A percentile compares a stretch with the other conserved stretches of the same genome.
Conservation (phyloP, 169 alveolate genomes). For the Sarcocystis neurona region DNA sequence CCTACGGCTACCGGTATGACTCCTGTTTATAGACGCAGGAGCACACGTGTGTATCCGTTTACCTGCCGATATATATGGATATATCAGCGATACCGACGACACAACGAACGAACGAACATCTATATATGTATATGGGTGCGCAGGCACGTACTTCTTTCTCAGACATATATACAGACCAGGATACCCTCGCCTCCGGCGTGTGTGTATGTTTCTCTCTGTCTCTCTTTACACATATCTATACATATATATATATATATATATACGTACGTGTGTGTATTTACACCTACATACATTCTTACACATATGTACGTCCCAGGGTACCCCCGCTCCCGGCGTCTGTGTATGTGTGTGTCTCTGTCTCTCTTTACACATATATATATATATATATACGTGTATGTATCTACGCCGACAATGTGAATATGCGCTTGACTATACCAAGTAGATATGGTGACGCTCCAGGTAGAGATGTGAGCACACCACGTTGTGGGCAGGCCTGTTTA, state of each 20-base stretch:
- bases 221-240: conserved; percentile 74
- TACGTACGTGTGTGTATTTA: conserved; percentile 76
- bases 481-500: conserved; percentile 72
- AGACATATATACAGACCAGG: neutral
- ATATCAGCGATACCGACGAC: too few species aligned
- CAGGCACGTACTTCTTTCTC: neutral
- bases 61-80: too few species aligned
- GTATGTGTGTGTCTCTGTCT: too few species aligned
- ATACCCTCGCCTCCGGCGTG: neutral
- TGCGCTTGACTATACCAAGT: too few species aligned
- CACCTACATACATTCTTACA: neutral
- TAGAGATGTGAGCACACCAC: too few species aligned
- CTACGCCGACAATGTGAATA: neutral
- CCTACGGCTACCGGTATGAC: too few species aligned
- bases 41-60: too few species aligned
- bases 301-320: neutral
- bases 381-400: neutral
- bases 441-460: too few species aligned
- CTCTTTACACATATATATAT: neutral
- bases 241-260: conserved; percentile 90
- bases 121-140: too few species aligned
- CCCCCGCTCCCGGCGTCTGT: too few species aligned
- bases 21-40: too few species aligned
- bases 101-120: too few species aligned
- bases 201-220: neutral